A percentile compares a stretch with the other conserved stretches of the same genome.
These are phyloP conservation scores for Barnettozyma californica DNA, from an alignment of 805 yeast genomes.

Conservation along the genomic window DNA sequence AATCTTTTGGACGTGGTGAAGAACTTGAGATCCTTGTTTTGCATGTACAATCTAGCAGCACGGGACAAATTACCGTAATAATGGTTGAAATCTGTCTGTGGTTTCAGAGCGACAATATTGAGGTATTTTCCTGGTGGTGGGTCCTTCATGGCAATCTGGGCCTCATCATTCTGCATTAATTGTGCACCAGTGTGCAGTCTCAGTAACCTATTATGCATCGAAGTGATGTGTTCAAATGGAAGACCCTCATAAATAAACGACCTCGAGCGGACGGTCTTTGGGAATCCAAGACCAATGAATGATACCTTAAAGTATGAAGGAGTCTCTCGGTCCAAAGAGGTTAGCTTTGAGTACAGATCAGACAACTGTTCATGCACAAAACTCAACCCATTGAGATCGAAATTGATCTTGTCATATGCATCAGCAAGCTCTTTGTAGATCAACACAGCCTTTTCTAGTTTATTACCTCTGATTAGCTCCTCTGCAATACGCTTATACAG, in stretches of 20 bases:
- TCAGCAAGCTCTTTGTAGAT: conserved; percentile 71
- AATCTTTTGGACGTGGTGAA: conserved; percentile 67
- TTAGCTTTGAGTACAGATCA: conserved; percentile 60
- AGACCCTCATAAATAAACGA: conserved; percentile 80
- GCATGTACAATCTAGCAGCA: conserved; percentile 68
- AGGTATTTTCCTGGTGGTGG: conserved; percentile 68
- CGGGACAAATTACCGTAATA: conserved; percentile 33
- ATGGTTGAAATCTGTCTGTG: conserved; percentile 49
- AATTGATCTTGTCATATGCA: conserved; percentile 66
- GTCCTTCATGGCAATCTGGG: conserved; percentile 41
- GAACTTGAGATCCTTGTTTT: conserved; percentile 64
- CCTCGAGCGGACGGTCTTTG: conserved; percentile 66
- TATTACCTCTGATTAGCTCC: conserved; percentile 63
- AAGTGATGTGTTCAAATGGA: conserved; percentile 82
- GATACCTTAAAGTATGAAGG: conserved; percentile 78
- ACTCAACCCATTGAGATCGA: conserved; percentile 71
- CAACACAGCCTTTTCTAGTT: conserved; percentile 75
- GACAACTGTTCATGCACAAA: conserved; percentile 65
- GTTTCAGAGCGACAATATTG: conserved; percentile 68
- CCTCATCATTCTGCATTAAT: conserved; percentile 54
- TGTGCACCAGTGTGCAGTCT: conserved; percentile 79
- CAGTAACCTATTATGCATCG: conserved; percentile 71
- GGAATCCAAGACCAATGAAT: conserved; percentile 82
- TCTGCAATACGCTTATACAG: conserved; percentile 65
- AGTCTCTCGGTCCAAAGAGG: conserved; percentile 62